Evolutionary conservation across 2,329 filamentous ascomycete species (phyloP), one percentile per base, ranked within the genome.

Genomic region (Sphaerulina populicola): DNA sequence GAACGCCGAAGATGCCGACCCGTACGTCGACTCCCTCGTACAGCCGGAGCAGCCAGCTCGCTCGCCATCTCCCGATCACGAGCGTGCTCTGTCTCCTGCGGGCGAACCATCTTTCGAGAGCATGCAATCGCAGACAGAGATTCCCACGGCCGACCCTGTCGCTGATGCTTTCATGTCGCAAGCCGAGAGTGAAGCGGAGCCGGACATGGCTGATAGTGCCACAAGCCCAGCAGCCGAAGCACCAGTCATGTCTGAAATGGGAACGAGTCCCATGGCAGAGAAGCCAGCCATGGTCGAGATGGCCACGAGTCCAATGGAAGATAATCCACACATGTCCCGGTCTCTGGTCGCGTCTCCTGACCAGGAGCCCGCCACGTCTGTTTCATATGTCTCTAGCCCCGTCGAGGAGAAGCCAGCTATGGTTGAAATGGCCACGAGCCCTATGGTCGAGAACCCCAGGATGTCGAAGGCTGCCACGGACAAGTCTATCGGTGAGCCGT

Each of bases 161-260:
- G 46, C 46, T 11, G 46, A 49, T 12, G 42, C 48, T 29, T 35
- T 50, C 27, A 44, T 44, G 41, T 44, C 48, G 31, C 48, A 44
- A 40, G 42, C 15, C 4, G 15, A 40, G 27, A 39, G 21, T 12
- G 46, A 36, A 23, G 31, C 40, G 6, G 46, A 43, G 15, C 29
- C 39, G 23, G 23, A 27, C 23, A 27, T 27, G 23, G 23, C 23
- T 11, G 37, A 49, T 11, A 12, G 12, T 21, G 30, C 23, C 15
- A 33, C 18, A 7, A 29, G 18, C 9, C 23, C 44, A 15, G 35
- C 23, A 4, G 21, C 11, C n/a, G 44, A 39, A 14, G 30, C 29
- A n/a, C 15, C 41, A 29, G 23, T 27, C 15, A 30, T 47, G 33
- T 9, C 8, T 10, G 35, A 37, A n/a, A 39, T 39, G 35, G 39